A percentile compares a stretch with the other conserved stretches of the same genome.
phyloP scores from a whole-genome alignment of 1,139 yeast genomes.

The Protomyces lactucae-debilis region DNA sequence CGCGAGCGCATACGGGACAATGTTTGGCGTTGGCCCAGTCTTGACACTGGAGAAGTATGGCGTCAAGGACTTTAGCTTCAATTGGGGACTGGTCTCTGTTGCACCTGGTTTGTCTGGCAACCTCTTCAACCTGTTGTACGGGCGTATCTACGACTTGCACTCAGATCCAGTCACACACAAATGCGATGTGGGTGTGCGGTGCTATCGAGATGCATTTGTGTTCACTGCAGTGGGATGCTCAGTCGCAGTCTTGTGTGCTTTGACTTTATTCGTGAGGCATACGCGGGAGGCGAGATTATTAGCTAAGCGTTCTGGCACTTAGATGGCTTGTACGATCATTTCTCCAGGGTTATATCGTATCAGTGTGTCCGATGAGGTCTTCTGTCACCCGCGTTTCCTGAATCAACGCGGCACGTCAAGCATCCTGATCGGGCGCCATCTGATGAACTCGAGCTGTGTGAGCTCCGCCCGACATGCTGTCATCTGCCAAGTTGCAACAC shows the following conservation, averaged over 20 bases:
- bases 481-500: too few species aligned
- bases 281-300: neutral
- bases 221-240: neutral
- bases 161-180: constrained; percentile 29
- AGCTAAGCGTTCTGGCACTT: neutral
- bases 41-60: constrained; percentile 74
- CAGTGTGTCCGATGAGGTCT: too few species aligned
- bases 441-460: too few species aligned
- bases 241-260: neutral
- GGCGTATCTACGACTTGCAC: constrained; percentile 38
- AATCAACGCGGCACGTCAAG: too few species aligned
- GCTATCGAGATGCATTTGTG: constrained; percentile 32
- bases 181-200: constrained; percentile 30
- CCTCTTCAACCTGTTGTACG: constrained; percentile 41
- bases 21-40: constrained; percentile 78
- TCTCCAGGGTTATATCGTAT: too few species aligned
- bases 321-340: neutral
- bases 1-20: constrained; percentile 75
- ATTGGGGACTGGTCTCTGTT: constrained; percentile 61
- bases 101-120: constrained; percentile 41
- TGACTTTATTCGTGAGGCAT: neutral
- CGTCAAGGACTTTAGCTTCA: constrained; percentile 62
- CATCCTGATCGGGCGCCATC: too few species aligned
- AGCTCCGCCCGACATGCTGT: too few species aligned
- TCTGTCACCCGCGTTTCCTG: too few species aligned